A percentile compares a stretch with the other conserved stretches of the same genome.
phyloP scores from a whole-genome alignment of 2,329 filamentous ascomycete species.

The Hypoxylon sp. region DNA sequence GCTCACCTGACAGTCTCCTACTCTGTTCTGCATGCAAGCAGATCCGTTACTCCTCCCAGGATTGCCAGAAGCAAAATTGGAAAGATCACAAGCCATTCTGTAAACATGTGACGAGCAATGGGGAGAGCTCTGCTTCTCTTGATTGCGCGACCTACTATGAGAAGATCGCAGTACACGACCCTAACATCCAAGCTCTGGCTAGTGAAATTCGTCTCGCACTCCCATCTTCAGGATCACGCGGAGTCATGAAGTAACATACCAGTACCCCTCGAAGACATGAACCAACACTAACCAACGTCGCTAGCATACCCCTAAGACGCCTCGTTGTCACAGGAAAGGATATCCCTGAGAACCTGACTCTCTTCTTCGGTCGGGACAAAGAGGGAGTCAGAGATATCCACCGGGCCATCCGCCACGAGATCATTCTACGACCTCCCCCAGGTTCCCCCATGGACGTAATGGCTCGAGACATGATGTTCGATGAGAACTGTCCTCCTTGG shows the following conservation, averaged over 20 bases:
- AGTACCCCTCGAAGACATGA: background rate
- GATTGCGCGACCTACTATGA: constrained; percentile 19
- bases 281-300: constrained; percentile 4
- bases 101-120: constrained; percentile 27
- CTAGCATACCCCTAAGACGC: constrained; percentile 16
- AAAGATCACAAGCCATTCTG: constrained; percentile 48
- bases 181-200: constrained; percentile 25
- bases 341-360: constrained; percentile 35
- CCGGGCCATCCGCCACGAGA: constrained; percentile 7
- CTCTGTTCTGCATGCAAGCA: constrained; percentile 43
- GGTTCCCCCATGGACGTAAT: constrained; percentile 15
- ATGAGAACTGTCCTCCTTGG: constrained; percentile 25
- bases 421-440: constrained; percentile 17
- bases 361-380: constrained; percentile 42
- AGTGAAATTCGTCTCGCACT: constrained; percentile 21
- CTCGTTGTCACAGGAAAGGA: constrained; percentile 33
- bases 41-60: constrained; percentile 45
- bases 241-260: constrained; percentile 4
- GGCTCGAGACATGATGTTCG: background rate
- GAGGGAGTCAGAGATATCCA: background rate
- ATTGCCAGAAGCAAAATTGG: constrained; percentile 49
- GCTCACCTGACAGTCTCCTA: constrained; percentile 16
- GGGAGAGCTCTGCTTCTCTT: constrained; percentile 22
- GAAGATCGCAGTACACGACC: constrained; percentile 33
- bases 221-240: background rate